phyloP scores from a whole-genome alignment of 1,284 basidiomycete species.

The Singerocomus inundabilis region DNA sequence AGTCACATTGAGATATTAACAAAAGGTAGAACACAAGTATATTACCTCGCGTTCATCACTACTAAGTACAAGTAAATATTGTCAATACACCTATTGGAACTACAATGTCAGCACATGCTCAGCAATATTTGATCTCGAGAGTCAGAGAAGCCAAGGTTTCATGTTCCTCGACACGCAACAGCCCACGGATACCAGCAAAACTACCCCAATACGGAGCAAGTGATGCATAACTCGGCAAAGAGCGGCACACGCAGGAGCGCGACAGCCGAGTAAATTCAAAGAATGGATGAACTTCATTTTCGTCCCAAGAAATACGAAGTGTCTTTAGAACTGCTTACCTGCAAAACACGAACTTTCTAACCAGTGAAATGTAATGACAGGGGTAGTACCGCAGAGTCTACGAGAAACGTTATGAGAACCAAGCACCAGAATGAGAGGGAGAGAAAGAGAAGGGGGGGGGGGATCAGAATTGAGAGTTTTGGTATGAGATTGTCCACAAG shows the following conservation, averaged over 20 bases:
- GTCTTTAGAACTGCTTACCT: conserved; percentile 22
- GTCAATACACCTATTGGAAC: conserved; percentile 3
- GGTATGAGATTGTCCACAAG: conserved; percentile 68
- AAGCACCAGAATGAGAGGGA: neutral
- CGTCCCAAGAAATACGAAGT: conserved; percentile 36
- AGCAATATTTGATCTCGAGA: neutral
- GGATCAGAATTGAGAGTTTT: conserved; percentile 56
- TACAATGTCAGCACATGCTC: conserved; percentile 2
- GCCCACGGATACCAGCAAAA: conserved; percentile 36
- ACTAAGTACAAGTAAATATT: neutral
- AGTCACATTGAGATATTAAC: no score
- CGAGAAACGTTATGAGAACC: neutral
- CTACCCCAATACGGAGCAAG: conserved; percentile 48
- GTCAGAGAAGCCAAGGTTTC: conserved; percentile 76
- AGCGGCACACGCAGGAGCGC: conserved; percentile 37
- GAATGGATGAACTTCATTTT: conserved; percentile 84
- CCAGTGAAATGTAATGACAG: neutral
- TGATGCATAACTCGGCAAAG: conserved; percentile 36
- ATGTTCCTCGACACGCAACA: conserved; percentile 43
- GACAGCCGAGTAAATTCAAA: conserved; percentile 53
- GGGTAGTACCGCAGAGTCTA: neutral
- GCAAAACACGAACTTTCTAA: neutral
- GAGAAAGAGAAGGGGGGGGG: conserved; percentile 15
- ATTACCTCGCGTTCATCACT: neutral
- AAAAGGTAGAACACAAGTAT: no score